phyloP scores from a whole-genome alignment of 2,329 filamentous ascomycete genomes.

The Pyrenophora tritici-repentis region DNA sequence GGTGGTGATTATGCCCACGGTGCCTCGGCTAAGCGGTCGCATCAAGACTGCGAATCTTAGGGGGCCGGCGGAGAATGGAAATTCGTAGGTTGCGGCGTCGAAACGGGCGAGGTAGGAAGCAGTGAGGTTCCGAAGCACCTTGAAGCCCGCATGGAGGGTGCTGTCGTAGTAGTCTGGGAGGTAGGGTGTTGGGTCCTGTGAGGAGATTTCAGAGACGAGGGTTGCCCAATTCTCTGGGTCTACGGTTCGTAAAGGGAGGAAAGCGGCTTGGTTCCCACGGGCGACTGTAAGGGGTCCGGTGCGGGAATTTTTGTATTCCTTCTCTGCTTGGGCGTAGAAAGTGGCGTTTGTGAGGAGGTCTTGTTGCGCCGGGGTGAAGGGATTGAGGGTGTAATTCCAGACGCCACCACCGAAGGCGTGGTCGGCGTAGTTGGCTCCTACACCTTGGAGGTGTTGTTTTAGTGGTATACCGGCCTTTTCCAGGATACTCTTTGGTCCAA shows the following conservation, averaged over 20 bases:
- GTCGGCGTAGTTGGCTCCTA: constrained; percentile 38
- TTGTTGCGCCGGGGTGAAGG: no score
- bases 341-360: constrained; percentile 31
- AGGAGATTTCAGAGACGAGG: no score
- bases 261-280: no score
- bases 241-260: constrained; percentile 21
- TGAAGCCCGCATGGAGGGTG: not conserved
- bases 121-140: constrained; percentile 10
- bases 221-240: no score
- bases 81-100: constrained; percentile 28
- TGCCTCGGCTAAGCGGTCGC: constrained; percentile 43
- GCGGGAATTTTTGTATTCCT: constrained; percentile 28
- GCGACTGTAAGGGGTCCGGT: constrained; percentile 37
- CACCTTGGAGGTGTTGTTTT: constrained; percentile 29
- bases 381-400: no score
- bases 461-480: constrained; percentile 18
- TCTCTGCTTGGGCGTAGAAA: constrained; percentile 36
- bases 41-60: constrained; percentile 35
- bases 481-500: constrained; percentile 49
- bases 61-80: constrained; percentile 29
- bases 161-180: constrained; percentile 1
- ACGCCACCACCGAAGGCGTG: constrained; percentile 30
- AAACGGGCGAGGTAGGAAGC: constrained; percentile 25
- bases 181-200: constrained; percentile 3
- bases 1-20: constrained; percentile 38